Evolutionary conservation across 1,139 yeast genomes (phyloP).

Genomic region (Taiozyma onychis): DNA sequence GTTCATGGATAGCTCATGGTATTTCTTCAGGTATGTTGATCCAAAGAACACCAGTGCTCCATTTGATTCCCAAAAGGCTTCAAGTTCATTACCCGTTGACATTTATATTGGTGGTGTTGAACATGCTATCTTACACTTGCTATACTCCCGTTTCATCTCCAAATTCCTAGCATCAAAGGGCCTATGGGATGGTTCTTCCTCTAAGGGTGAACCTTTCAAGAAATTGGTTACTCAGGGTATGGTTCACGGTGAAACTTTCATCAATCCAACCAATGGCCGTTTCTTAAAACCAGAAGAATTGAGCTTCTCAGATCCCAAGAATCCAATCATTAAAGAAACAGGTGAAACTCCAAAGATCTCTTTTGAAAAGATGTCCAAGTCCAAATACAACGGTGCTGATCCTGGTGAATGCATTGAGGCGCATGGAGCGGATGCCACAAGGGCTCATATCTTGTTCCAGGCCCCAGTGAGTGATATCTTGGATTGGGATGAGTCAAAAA

Average conservation of each 20-base stretch:
- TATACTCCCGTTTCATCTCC: slow-evolving; percentile 79
- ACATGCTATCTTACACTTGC: slow-evolving; percentile 87
- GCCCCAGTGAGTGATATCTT: slow-evolving; percentile 83
- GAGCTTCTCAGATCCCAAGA: slow-evolving; percentile 34
- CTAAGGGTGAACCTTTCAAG: slow-evolving; percentile 72
- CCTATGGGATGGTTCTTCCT: slow-evolving; percentile 47
- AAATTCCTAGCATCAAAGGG: slow-evolving; percentile 67
- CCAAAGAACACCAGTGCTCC: slow-evolving; percentile 51
- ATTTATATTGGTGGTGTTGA: slow-evolving; percentile 92
- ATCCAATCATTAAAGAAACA: slow-evolving; percentile 43
- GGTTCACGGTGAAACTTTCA: slow-evolving; percentile 90
- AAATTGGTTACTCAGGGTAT: slow-evolving; percentile 89
- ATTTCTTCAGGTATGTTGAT: slow-evolving; percentile 79
- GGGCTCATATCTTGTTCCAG: slow-evolving; percentile 91
- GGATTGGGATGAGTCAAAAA: slow-evolving; percentile 87
- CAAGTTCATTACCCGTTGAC: slow-evolving; percentile 72
- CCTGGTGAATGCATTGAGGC: slow-evolving; percentile 70
- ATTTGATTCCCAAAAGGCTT: slow-evolving; percentile 48
- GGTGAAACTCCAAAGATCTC: slow-evolving; percentile 50
- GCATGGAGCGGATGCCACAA: slow-evolving; percentile 91
- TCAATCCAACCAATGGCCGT: slow-evolving; percentile 65
- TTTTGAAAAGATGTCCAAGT: slow-evolving; percentile 93
- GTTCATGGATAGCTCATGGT: slow-evolving; percentile 97
- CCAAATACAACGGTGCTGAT: slow-evolving; percentile 91
- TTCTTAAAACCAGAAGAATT: slow-evolving; percentile 77